phyloP scores from a whole-genome alignment of 129 eudicot genomes.

The Tagetes erecta region DNA sequence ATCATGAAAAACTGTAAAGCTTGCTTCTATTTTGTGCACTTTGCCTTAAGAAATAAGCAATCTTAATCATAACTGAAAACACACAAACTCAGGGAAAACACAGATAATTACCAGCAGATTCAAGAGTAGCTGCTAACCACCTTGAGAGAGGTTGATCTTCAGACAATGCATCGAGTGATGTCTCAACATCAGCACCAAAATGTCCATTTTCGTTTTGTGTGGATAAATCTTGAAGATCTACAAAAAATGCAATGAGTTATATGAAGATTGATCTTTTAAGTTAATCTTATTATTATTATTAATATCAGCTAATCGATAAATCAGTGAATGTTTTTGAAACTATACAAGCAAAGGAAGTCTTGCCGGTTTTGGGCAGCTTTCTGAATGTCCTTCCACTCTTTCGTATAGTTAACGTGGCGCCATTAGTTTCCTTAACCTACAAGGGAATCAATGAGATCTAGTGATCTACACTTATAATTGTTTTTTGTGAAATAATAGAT shows the following conservation, averaged over 20 bases:
- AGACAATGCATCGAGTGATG: slow-evolving; percentile 27
- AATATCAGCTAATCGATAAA: background rate
- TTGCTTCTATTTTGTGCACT: background rate
- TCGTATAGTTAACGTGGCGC: slow-evolving; percentile 28
- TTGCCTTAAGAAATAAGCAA: background rate
- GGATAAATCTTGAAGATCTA: slow-evolving; percentile 38
- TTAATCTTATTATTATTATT: background rate
- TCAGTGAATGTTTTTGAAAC: background rate
- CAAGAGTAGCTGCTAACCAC: slow-evolving; percentile 43
- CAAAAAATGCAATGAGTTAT: slow-evolving; percentile 2
- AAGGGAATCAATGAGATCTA: slow-evolving; percentile 21
- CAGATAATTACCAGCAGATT: slow-evolving; percentile 38
- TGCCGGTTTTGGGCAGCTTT: background rate
- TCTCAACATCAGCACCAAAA: slow-evolving; percentile 9
- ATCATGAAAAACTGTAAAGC: background rate
- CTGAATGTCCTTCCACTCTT: slow-evolving; percentile 62
- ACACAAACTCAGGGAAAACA: background rate
- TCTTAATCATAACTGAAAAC: background rate
- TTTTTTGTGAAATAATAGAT: slow-evolving; percentile 6
- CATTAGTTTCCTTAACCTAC: slow-evolving; percentile 41
- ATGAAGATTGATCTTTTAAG: background rate
- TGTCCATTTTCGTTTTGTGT: slow-evolving; percentile 27
- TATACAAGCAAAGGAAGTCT: slow-evolving; percentile 43
- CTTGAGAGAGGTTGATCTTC: slow-evolving; percentile 67
- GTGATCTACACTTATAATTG: slow-evolving; percentile 8